A percentile compares a stretch with the other conserved stretches of the same genome.
These are phyloP conservation scores for Quaeritorhiza haematococci DNA, from an alignment of 371 early-diverging fungal species.

Conservation along the genomic window DNA sequence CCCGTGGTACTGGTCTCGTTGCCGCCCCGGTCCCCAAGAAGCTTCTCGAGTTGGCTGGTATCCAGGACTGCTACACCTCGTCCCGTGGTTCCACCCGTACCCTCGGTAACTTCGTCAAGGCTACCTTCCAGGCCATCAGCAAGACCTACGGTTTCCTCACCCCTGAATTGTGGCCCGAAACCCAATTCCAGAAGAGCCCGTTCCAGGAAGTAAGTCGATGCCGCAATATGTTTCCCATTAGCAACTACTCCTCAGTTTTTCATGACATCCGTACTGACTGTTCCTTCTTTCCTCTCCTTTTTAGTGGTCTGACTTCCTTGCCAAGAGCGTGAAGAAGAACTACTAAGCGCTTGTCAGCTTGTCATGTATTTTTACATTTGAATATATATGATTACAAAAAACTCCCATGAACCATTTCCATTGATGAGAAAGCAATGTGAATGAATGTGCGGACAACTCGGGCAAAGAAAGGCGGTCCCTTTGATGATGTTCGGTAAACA, in stretches of 20 bases:
- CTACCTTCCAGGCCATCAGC: constrained; percentile 96
- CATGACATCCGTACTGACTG: not conserved
- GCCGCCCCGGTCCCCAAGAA: constrained; percentile 97
- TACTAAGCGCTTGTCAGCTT: constrained; percentile 8
- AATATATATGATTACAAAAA: too few relatives aligned
- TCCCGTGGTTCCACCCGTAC: constrained; percentile 79
- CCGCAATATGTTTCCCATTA: not conserved
- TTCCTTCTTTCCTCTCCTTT: not conserved
- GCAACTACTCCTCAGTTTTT: not conserved
- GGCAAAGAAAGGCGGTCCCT: too few relatives aligned
- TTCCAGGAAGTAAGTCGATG: constrained; percentile 57
- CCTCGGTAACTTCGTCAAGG: constrained; percentile 98
- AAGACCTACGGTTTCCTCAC: constrained; percentile 97
- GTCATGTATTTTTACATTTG: too few relatives aligned
- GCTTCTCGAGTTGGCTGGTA: constrained; percentile 97
- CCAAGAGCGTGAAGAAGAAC: constrained; percentile 46
- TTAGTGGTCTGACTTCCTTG: constrained; percentile 86
- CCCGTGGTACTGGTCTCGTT: constrained; percentile 98
- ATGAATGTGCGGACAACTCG: too few relatives aligned
- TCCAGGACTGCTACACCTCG: constrained; percentile 97
- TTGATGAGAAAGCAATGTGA: too few relatives aligned
- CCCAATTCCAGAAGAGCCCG: constrained; percentile 80
- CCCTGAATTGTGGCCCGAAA: constrained; percentile 95
- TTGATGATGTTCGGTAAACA: too few relatives aligned
- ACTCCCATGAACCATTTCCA: too few relatives aligned